Evolutionary conservation across 192 early-diverging fungal species (phyloP), one percentile per base, ranked within the genome.

Genomic region (Endogone sp.): DNA sequence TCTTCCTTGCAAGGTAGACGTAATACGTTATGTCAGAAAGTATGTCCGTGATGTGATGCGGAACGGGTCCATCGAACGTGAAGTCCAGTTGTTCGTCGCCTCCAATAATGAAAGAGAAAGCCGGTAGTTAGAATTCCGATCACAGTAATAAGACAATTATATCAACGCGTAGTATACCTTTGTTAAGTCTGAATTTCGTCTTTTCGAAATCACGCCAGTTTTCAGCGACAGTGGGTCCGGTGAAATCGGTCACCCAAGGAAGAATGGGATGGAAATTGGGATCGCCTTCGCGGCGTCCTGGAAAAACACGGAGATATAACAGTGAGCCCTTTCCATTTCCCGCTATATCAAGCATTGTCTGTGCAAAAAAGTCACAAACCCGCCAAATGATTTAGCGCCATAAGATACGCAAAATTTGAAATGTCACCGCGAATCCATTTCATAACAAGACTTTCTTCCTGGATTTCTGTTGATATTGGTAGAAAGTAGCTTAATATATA

Each of bases 371-470:
- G n/a, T 49, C 37, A 44, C 58, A 67, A 44, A 81, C 93, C 96
- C 37, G 94, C 92, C 2, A 95, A 70, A 16, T 91, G 87, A 69
- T 98, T 98, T 6, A 98, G 79, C 2, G 83, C 84, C 92, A 97
- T 95, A 62, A 98, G 66, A 73, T 98, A 98, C 62, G 94, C 91
- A 74, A 91, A 98, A 71, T 98, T 98, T 56, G 92, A 92, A 32
- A 98, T 88, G 65, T 95, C 88, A 22, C 92, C 85, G 21, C 80
- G 82, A 31, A 89, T 84, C 96, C 96, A 98, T 29, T 81, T 78
- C 63, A 82, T 77, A 3, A 83, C 84, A 0, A 84, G 62, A 2
- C 77, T 69, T 30, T 84, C 79, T 32, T 81, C 71, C 60, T 71
- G 70, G 28, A 86, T 78, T 29, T 66, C 82, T 87, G 49, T 1